Base-by-base conservation (phyloP, 257 asterid species). In the Ehretia macrophylla region DNA sequence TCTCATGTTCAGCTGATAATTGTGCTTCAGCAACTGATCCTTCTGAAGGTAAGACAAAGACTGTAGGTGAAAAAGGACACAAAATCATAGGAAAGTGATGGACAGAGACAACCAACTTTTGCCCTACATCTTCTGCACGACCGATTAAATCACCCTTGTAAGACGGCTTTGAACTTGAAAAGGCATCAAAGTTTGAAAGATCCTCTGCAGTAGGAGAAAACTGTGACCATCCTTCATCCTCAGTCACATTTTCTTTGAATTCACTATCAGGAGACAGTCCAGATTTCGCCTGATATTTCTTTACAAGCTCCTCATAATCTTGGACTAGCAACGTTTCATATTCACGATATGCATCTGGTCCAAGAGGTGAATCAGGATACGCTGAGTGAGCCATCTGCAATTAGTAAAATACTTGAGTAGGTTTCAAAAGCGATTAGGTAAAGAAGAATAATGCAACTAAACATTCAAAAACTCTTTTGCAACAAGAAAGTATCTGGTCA, bases 11-110 rank as follows among this genome's bases (percentile, higher is more conserved):
- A 64, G 78, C 14, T 42, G 95, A 89, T 62, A 93, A 72, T 77
- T 77, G 66, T 23, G 96, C 95, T 80, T 89, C 96, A 60, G 97
- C 90, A 64, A 79, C 71, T 65, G 87, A 89, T 65, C 99, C 97
- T 85, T 93, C 96, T 69, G 99, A 86, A 79, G 99, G 99, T 70
- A 93, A 75, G 78, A 86, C 96, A 72, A 93, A 93, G 68, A 81
- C 87, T 80, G 92, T 79, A 51, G 97, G 86, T 51, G 99, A 89
- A 57, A 89, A 75, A 17, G 97, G 96, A 79, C 95, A 86, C 58
- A 93, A 62, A 72, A 93, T 73, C 72, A 89, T 71, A 69, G 99
- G 97, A 71, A 86, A 86, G 77, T 93, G 99, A 74, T 72, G 86
- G 67, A 89, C 96, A 39, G 86, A 77, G 59, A 86, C 83, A 68